Conservation (phyloP, 2,329 filamentous ascomycete genomes). For the Colletotrichum paranaense region DNA sequence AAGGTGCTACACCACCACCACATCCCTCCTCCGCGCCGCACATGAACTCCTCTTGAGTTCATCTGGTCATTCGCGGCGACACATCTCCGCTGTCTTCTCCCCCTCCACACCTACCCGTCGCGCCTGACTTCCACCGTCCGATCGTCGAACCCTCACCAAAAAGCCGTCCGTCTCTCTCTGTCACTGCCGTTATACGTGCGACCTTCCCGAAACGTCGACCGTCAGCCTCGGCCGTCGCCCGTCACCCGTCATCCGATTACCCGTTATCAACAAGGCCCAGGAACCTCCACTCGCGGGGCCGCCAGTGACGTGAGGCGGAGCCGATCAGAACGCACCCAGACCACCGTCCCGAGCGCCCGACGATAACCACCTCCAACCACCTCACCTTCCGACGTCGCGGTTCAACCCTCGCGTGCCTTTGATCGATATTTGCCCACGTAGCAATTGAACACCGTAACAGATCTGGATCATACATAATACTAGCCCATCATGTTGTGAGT, state of each 20-base stretch:
- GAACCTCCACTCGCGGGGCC: conserved; percentile 9
- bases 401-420: neutral
- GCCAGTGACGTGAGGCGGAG: conserved; percentile 33
- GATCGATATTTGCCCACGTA: neutral
- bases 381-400: neutral
- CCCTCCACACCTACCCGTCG: neutral
- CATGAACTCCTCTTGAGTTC: conserved; percentile 17
- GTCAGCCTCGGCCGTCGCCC: neutral
- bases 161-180: conserved; percentile 2
- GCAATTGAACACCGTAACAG: neutral
- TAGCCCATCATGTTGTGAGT: conserved; percentile 35
- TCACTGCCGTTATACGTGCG: neutral
- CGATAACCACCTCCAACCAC: neutral
- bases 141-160: neutral
- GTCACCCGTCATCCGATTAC: neutral
- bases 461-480: conserved; percentile 1
- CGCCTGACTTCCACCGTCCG: conserved; percentile 15
- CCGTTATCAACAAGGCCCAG: neutral
- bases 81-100: neutral
- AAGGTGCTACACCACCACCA: conserved; percentile 12
- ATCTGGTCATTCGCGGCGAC: conserved; percentile 18
- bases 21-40: neutral
- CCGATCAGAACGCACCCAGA: conserved; percentile 3
- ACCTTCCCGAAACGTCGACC: conserved; percentile 16
- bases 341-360: conserved; percentile 23